phyloP scores from a whole-genome alignment of 208 protist species.

The Acanthamoeba lugdunensis region DNA sequence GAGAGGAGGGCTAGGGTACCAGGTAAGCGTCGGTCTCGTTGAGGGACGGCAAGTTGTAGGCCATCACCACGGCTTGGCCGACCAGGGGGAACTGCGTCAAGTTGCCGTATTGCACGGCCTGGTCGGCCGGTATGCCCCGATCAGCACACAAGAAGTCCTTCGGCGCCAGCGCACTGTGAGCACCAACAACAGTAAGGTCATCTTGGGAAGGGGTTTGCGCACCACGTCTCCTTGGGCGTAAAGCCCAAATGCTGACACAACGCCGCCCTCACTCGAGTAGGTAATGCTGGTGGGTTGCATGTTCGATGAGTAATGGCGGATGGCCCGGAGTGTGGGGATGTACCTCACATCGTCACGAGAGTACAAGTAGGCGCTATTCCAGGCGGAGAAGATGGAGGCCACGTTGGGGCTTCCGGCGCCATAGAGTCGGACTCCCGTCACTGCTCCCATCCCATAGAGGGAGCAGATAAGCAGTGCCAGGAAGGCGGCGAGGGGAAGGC shows the following conservation, averaged over 20 bases:
- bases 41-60: not conserved
- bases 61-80: not conserved
- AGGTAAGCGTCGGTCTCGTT: not conserved
- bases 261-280: not conserved
- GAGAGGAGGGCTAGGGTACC: not conserved
- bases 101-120: not conserved
- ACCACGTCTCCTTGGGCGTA: not conserved
- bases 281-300: no score
- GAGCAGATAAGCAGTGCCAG: no score
- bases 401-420: no score
- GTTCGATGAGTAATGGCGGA: no score
- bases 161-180: no score
- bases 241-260: not conserved
- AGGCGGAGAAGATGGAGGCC: no score
- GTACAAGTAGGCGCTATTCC: no score
- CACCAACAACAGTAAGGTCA: not conserved
- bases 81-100: not conserved
- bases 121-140: not conserved
- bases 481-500: no score
- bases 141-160: not conserved
- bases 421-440: no score
- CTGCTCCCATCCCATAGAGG: no score
- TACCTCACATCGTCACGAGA: no score
- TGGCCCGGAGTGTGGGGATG: no score
- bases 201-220: not conserved